phyloP scores from a whole-genome alignment of 148 eudicot genomes.

The Oxyria digyna region DNA sequence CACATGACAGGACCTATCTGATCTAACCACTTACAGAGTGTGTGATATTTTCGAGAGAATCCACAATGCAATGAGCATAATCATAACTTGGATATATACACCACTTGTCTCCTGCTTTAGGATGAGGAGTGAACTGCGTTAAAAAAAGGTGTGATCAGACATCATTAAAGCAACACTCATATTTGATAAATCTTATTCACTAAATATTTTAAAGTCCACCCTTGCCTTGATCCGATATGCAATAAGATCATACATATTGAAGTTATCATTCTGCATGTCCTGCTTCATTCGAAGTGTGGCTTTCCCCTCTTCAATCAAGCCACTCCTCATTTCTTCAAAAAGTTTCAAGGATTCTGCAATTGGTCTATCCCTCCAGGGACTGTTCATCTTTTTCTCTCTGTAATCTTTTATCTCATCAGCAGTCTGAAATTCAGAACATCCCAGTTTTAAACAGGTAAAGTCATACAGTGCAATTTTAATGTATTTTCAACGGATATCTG shows the following conservation, averaged over 20 bases:
- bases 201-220: neutral
- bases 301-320: constrained; percentile 91
- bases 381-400: constrained; percentile 83
- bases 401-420: constrained; percentile 81
- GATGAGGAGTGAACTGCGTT: constrained; percentile 86
- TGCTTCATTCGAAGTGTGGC: constrained; percentile 98
- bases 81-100: constrained; percentile 97
- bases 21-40: constrained; percentile 49
- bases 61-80: constrained; percentile 81
- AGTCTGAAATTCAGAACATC: constrained; percentile 28
- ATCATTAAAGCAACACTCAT: neutral
- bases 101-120: constrained; percentile 97
- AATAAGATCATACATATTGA: constrained; percentile 93
- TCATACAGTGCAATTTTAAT: neutral
- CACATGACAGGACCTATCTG: neutral
- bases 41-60: constrained; percentile 88
- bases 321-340: constrained; percentile 85
- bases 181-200: neutral
- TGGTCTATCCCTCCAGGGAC: constrained; percentile 97
- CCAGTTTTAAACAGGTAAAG: neutral
- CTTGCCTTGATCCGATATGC: constrained; percentile 98
- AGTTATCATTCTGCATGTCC: constrained; percentile 91
- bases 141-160: constrained; percentile 1
- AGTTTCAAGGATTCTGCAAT: constrained; percentile 64
- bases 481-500: neutral